Base-by-base conservation (phyloP, 768 basidiomycete species). In the Phanerochaete sordida region DNA sequence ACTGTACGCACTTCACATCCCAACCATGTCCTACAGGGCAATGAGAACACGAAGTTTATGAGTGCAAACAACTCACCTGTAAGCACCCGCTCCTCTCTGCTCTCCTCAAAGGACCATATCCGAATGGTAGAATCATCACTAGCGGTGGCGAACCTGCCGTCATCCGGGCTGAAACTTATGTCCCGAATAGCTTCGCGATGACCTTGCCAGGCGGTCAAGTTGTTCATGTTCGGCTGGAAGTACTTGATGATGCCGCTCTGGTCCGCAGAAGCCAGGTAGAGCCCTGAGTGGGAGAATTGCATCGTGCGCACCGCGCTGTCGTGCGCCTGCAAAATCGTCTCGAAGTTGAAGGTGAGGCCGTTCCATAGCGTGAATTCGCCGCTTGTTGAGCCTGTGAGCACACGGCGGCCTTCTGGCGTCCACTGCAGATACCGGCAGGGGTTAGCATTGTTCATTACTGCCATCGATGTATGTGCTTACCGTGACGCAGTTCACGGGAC, bases 281-380 rank as follows among this genome's bases (percentile, higher is more conserved):
- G 80, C n/a, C 96, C 97, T 0, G 92, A 91, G 66, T 97, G 93
- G 0, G 93, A 93, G 74, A 95, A 99, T 16, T 83, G 76, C 71
- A 98, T 84, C 0, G 93, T 83, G 39, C 95, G 93, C 58, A 99
- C 91, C 39, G 94, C 91, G 1, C 90, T 88, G 69, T 99, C 97
- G 74, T 99, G 97, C 0, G 95, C 96, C 75, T 98, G 96, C n/a
- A 98, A 84, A 65, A 99, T 98, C 0, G 96, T 97, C 74, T 99
- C 97, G 69, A 98, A 99, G 76, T 98, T 99, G 85, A 98, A 99
- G 0, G 97, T 98, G 24, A 96, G 81, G 27, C 96, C 96, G 65
- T 99, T 99, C 97, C 97, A 98, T 6, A 98, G 83, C 0, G 96
- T 98, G 74, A 99, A 98, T 75, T 98, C 97, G 48, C 97, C 97